phyloP scores from a whole-genome alignment of 1,284 basidiomycete species.

The Pseudozyma thailandica region DNA sequence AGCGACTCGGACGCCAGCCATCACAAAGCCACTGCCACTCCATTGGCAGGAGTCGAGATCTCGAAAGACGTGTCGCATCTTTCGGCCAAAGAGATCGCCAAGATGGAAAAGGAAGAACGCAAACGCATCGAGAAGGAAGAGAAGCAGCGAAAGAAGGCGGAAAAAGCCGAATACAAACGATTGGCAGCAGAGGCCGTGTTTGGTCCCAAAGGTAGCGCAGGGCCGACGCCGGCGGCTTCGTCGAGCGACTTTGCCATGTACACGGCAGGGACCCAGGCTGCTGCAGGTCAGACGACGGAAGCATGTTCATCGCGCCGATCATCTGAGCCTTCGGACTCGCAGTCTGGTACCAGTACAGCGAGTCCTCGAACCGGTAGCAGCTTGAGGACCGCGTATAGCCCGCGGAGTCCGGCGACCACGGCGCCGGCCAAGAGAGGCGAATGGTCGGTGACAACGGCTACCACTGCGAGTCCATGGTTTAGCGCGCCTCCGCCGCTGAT shows the following conservation, averaged over 20 bases:
- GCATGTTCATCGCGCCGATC: conserved; percentile 16
- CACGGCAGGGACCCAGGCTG: conserved; percentile 17
- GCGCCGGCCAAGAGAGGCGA: conserved; percentile 34
- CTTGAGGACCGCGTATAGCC: conserved; percentile 27
- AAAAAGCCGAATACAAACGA: conserved; percentile 47
- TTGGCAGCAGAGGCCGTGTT: conserved; percentile 49
- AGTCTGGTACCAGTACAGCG: conserved; percentile 39
- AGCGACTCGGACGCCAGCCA: conserved; percentile 14
- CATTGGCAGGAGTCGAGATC: conserved; percentile 25
- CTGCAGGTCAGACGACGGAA: conserved; percentile 1
- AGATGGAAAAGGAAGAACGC: conserved; percentile 43
- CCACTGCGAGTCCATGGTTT: conserved; percentile 45
- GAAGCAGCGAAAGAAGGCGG: conserved; percentile 47
- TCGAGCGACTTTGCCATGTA: conserved; percentile 43
- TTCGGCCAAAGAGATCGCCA: conserved; percentile 38
- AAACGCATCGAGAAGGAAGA: conserved; percentile 43
- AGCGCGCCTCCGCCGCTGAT: conserved; percentile 46
- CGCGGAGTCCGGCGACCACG: conserved; percentile 17
- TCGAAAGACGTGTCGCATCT: conserved; percentile 39
- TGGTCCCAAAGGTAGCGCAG: conserved; percentile 45
- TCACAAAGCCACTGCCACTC: conserved; percentile 18
- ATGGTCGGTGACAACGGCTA: conserved; percentile 46
- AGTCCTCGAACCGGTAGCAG: conserved; percentile 43
- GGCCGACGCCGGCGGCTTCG: conserved; percentile 16
- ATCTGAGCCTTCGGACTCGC: conserved; percentile 27